Evolutionary conservation across 495 filamentous ascomycete genomes (phyloP).

Genomic region (Penicillium longicatenatum): DNA sequence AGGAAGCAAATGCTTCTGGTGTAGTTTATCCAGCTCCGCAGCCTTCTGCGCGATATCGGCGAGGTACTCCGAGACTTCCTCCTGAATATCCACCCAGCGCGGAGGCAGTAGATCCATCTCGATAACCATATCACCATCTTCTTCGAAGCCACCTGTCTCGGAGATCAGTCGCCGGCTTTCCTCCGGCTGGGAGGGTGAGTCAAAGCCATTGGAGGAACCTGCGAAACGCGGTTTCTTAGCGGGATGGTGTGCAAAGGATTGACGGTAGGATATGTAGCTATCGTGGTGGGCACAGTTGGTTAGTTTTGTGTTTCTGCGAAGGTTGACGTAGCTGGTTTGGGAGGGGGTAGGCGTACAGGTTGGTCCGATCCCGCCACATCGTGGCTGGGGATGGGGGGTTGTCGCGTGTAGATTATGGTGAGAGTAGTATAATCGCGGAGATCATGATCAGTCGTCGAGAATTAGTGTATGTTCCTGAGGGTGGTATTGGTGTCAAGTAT

Average conservation of each 20-base stretch:
- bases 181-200: slow-evolving; percentile 58
- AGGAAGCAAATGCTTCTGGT: slow-evolving; percentile 95
- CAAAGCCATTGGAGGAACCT: slow-evolving; percentile 69
- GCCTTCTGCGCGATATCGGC: slow-evolving; percentile 79
- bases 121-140: slow-evolving; percentile 92
- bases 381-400: slow-evolving; percentile 39
- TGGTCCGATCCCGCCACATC: slow-evolving; percentile 98
- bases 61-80: slow-evolving; percentile 87
- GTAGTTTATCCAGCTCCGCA: slow-evolving; percentile 81
- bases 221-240: slow-evolving; percentile 77
- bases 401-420: slow-evolving; percentile 19
- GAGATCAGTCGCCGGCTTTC: slow-evolving; percentile 90
- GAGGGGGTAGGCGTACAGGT: slow-evolving; percentile 65
- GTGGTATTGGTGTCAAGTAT: background rate
- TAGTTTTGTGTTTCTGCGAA: slow-evolving; percentile 7
- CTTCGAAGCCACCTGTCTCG: slow-evolving; percentile 66
- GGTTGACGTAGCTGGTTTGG: slow-evolving; percentile 13
- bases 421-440: slow-evolving; percentile 2
- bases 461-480: slow-evolving; percentile 2
- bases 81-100: slow-evolving; percentile 92
- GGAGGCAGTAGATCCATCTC: slow-evolving; percentile 98
- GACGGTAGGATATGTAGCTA: slow-evolving; percentile 98
- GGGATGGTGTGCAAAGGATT: slow-evolving; percentile 95
- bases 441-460: slow-evolving; percentile 14
- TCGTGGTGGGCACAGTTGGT: slow-evolving; percentile 1